phyloP scores from a whole-genome alignment of 495 filamentous ascomycete genomes.

The Entonaema liquescens region DNA sequence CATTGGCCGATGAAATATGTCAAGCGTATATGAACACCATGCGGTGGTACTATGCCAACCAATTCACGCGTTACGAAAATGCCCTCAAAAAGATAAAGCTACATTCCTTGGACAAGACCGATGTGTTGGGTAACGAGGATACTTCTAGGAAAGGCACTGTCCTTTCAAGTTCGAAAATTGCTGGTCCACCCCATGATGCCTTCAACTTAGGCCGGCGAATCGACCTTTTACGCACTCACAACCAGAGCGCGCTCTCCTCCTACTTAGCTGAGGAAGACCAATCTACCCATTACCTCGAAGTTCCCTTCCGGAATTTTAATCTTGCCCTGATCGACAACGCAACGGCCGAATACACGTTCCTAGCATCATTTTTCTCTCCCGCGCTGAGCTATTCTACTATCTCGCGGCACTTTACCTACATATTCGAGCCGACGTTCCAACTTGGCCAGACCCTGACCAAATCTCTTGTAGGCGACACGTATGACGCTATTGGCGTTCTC shows the following conservation, averaged over 20 bases:
- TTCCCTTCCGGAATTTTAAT: slow-evolving; percentile 92
- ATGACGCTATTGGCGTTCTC: slow-evolving; percentile 85
- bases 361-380: slow-evolving; percentile 85
- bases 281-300: slow-evolving; percentile 83
- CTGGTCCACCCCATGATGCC: slow-evolving; percentile 79
- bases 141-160: slow-evolving; percentile 65
- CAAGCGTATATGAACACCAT: slow-evolving; percentile 98
- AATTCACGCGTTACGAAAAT: slow-evolving; percentile 88
- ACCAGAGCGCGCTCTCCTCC: slow-evolving; percentile 76
- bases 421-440: slow-evolving; percentile 85
- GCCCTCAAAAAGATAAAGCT: slow-evolving; percentile 85
- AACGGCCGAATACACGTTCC: slow-evolving; percentile 93
- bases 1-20: slow-evolving; percentile 84
- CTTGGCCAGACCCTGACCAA: slow-evolving; percentile 81
- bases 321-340: slow-evolving; percentile 92
- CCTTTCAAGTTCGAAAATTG: slow-evolving; percentile 55
- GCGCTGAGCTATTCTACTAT: slow-evolving; percentile 65
- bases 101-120: slow-evolving; percentile 81
- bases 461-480: slow-evolving; percentile 75
- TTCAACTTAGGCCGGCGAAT: slow-evolving; percentile 87
- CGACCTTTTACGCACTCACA: slow-evolving; percentile 76
- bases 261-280: slow-evolving; percentile 90
- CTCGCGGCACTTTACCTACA: slow-evolving; percentile 73
- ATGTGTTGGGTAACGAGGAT: slow-evolving; percentile 84
- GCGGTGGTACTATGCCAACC: slow-evolving; percentile 95